Evolutionary conservation across 2,329 filamentous ascomycete genomes (phyloP), one percentile per base, ranked within the genome.

Genomic region (Epicoccum sorghinum): DNA sequence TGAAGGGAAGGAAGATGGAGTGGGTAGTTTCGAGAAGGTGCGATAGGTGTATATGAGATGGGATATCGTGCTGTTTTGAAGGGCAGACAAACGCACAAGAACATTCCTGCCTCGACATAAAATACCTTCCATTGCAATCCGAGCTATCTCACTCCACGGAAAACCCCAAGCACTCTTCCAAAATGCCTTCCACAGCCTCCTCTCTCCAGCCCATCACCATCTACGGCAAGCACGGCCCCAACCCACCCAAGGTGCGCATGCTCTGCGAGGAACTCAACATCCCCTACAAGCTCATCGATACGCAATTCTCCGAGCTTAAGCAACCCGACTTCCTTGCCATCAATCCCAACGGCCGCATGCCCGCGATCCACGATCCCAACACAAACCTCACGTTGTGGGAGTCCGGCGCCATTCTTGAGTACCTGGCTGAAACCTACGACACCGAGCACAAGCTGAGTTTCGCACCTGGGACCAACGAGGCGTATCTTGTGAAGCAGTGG

Each of bases 291-390:
- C 64, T 67, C 39, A 64, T 74, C 30, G 59, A 69, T 40, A 66
- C 76, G 47, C 59, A 67, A 7, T 74, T 78, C 52, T 13, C 64
- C 13, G 73, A 77, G 5, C 49, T 81, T 25, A 81, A 81, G 57
- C 63, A 67, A 9, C 65, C 70, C 5, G 63, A 68, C 2, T 82
- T 72, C 67, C 62, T 74, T 32, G 64, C 62, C 39, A 47, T 77
- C 59, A 78, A 79, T 59, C 75, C 75, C 46, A 78, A 78, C 24
- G 67, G 65, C 24, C 70, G 77, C 14, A 65, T 78, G 23, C 78
- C 78, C n/a, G 73, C 75, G 4, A 77, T 81, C 57, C 59, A 77
- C 18, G 79, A 81, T 61, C 78, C 78, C 1, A 80, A 80, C 65
- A 76, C 70, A 9, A 62, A 59, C 23, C 58, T 78, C 45, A 77